These are phyloP conservation scores for Cladosporium sphaerospermum DNA, from an alignment of 2,329 filamentous ascomycete species.

Conservation along the genomic window DNA sequence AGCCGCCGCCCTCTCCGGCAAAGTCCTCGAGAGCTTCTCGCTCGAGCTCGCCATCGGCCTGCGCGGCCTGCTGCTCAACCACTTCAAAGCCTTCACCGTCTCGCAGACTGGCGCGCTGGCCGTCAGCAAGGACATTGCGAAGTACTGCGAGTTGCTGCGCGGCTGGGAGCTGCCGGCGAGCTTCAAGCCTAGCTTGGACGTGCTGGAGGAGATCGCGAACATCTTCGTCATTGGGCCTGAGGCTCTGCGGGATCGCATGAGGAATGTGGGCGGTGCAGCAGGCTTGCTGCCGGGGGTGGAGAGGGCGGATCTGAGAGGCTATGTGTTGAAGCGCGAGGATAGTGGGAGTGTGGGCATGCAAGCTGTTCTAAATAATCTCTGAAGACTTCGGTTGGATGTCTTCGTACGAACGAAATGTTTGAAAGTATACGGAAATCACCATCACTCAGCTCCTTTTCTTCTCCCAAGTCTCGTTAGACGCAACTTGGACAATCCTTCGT, in stretches of 20 bases:
- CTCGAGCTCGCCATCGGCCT: conserved; percentile 78
- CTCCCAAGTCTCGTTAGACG: no score
- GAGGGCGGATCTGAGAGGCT: conserved; percentile 62
- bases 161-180: conserved; percentile 65
- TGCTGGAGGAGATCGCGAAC: conserved; percentile 87
- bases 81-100: conserved; percentile 90
- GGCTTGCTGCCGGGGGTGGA: conserved; percentile 34
- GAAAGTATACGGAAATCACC: no score
- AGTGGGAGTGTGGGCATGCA: conserved; percentile 74
- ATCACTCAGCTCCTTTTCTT: no score
- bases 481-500: no score
- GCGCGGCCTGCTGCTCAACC: conserved; percentile 73
- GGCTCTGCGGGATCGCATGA: conserved; percentile 46
- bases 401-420: no score
- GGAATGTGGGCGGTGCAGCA: conserved; percentile 35
- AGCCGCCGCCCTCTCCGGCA: conserved; percentile 67
- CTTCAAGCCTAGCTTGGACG: conserved; percentile 58
- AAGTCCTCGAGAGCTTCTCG: conserved; percentile 75
- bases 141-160: conserved; percentile 80
- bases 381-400: conserved; percentile 10
- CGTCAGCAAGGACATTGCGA: conserved; percentile 92
- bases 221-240: conserved; percentile 81
- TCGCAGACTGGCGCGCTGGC: conserved; percentile 90
- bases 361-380: conserved; percentile 66
- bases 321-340: conserved; percentile 81